Base-by-base conservation (phyloP, 2,329 filamentous ascomycete genomes). In the Epichloe bromicola region DNA sequence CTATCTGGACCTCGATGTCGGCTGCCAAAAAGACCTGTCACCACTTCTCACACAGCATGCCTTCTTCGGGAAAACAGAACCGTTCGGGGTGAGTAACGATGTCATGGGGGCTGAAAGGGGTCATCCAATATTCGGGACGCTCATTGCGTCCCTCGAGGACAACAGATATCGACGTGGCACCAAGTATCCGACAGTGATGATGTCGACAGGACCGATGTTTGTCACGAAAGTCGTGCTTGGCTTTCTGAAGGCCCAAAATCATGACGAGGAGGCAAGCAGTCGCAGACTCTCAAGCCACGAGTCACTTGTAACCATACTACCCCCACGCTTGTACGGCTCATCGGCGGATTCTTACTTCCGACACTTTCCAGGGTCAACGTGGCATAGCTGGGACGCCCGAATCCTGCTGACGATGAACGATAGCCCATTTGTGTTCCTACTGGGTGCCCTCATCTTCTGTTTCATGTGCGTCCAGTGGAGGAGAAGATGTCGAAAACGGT, bases 1-100 rank as follows among this genome's bases (percentile, higher is more conserved):
- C 51, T 91, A 91, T 66, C 81, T 91, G 58, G 86, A 93, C 61
- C 69, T 91, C 46, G 86, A 93, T 65, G 23, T 47, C 3, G 46
- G 46, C 23, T 47, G 46, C n/a, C 7, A 3, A 5, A 47, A 39
- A 15, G 48, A 50, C 26, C 48, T 50, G 4, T 45, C 48, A 15
- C 39, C 40, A 19, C 40, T 50, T 5, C 40, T 50, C 38, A 23
- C 14, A 30, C 40, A 50, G 17, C 48, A 45, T 38, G 40, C 40
- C 5, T 43, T 50, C 19, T 50, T 50, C 20, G 40, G 26, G 3
- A 50, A 50, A 23, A 45, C 48, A 5, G 41, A 43, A 11, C 48
- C 48, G 5, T 5, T 37, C 11, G 48, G 48, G 7, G 40, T 45
- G 39, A 45, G 40, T 6, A 50, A 50, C 26, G 48, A 50, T n/a